phyloP scores from a whole-genome alignment of 805 yeast genomes.

The Henningerozyma blattae region DNA sequence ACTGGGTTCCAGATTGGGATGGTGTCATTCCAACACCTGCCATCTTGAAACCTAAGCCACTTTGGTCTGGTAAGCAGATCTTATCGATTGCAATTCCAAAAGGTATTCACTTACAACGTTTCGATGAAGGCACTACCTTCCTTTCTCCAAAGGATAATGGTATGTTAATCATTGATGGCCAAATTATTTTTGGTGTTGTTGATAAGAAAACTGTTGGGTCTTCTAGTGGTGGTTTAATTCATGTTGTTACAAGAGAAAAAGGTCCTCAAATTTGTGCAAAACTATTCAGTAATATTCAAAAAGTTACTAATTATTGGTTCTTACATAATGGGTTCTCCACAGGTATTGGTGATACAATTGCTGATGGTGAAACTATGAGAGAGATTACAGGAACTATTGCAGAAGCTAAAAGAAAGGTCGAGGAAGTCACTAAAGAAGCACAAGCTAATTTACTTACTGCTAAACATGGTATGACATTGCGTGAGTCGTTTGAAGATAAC shows the following conservation, averaged over 20 bases:
- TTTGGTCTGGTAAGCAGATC: constrained; percentile 97
- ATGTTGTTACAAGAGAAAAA: constrained; percentile 94
- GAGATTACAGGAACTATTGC: constrained; percentile 87
- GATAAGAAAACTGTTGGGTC: constrained; percentile 98
- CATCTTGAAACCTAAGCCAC: constrained; percentile 82
- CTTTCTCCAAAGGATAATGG: constrained; percentile 87
- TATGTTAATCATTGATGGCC: constrained; percentile 92
- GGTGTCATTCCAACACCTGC: constrained; percentile 97
- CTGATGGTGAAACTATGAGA: constrained; percentile 93
- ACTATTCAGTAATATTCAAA: constrained; percentile 84
- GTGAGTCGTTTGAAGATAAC: constrained; percentile 96
- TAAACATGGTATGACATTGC: constrained; percentile 98
- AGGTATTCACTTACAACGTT: constrained; percentile 89
- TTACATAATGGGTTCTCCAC: constrained; percentile 95
- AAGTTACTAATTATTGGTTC: constrained; percentile 92
- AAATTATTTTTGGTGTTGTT: constrained; percentile 94
- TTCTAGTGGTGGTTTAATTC: constrained; percentile 95
- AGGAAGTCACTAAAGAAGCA: constrained; percentile 84
- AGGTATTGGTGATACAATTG: constrained; percentile 99
- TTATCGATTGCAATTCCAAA: constrained; percentile 86
- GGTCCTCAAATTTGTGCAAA: constrained; percentile 86
- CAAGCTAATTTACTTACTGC: constrained; percentile 81
- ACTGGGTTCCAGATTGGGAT: constrained; percentile 99
- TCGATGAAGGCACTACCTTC: constrained; percentile 79
- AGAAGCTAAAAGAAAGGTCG: constrained; percentile 88